These are phyloP conservation scores for Phytophthora macrochlamydospora DNA, from an alignment of 352 stramenopile species.

Conservation along the genomic window DNA sequence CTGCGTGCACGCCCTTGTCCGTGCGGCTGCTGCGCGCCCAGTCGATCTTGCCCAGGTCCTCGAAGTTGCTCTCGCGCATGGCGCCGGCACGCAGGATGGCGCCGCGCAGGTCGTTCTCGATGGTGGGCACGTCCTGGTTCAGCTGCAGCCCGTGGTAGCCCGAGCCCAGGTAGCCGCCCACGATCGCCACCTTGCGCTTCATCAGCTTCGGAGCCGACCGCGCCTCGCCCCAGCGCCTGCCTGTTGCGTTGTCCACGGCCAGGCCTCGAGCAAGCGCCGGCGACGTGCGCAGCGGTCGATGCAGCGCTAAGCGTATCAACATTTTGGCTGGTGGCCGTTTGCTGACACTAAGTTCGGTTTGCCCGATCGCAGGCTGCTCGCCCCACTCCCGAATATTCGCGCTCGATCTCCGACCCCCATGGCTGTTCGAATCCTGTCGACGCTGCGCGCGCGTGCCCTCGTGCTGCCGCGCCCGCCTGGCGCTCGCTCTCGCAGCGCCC, in stretches of 20 bases:
- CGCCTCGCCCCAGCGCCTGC: constrained; percentile 4
- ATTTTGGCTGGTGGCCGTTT: constrained; percentile 5
- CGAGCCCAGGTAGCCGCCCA: constrained; percentile 84
- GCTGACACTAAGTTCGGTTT: neutral
- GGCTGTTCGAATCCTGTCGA: constrained; percentile 65
- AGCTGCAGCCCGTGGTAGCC: constrained; percentile 83
- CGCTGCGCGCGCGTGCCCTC: constrained; percentile 42
- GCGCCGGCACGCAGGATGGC: constrained; percentile 82
- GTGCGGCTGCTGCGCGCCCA: constrained; percentile 91
- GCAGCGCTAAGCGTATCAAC: constrained; percentile 31
- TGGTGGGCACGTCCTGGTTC: constrained; percentile 80
- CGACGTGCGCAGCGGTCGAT: constrained; percentile 18
- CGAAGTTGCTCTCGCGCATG: constrained; percentile 90
- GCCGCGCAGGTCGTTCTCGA: constrained; percentile 82
- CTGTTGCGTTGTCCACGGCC: neutral
- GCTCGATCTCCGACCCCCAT: constrained; percentile 23
- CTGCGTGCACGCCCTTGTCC: constrained; percentile 92
- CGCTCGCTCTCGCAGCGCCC: constrained; percentile 47
- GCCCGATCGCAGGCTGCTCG: neutral
- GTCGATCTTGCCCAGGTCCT: constrained; percentile 88
- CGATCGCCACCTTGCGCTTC: constrained; percentile 90
- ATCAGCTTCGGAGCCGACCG: constrained; percentile 38
- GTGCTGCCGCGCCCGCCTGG: constrained; percentile 28
- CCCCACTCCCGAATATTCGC: neutral
- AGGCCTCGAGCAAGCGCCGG: constrained; percentile 8